These are phyloP conservation scores for Eimeria acervulina DNA, from an alignment of 169 alveolate species.

Conservation along the genomic window DNA sequence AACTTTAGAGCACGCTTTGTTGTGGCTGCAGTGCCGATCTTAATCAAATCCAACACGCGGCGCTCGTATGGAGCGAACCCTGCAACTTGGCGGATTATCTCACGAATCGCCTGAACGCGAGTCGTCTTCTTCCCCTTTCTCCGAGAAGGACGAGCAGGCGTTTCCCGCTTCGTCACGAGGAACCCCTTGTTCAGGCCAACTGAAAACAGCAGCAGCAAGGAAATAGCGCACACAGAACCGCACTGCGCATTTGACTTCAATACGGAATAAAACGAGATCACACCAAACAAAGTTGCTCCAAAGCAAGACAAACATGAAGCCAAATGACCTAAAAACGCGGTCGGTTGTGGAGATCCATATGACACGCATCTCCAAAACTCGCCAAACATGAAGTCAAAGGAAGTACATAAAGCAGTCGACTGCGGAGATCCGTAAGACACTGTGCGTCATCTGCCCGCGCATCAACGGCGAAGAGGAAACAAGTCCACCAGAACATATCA, in stretches of 20 bases:
- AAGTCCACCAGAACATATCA: neutral
- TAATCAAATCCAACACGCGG: conserved; percentile 98
- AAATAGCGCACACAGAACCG: neutral
- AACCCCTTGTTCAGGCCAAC: conserved; percentile 87
- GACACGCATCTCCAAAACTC: too few relatives aligned
- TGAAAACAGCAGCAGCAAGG: conserved; percentile 15
- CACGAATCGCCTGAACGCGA: conserved; percentile 78
- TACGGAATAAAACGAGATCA: neutral
- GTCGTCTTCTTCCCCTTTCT: conserved; percentile 78
- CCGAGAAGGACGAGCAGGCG: conserved; percentile 85
- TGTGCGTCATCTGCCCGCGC: neutral
- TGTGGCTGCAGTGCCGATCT: conserved; percentile 98
- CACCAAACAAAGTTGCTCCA: neutral
- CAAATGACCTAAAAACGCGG: too few relatives aligned
- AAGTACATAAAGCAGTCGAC: neutral
- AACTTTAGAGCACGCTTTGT: conserved; percentile 98
- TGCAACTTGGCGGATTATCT: conserved; percentile 90
- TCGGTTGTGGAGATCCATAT: too few relatives aligned
- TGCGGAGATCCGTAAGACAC: too few relatives aligned
- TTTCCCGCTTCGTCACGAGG: conserved; percentile 84
- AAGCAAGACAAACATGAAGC: neutral
- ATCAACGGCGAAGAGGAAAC: neutral
- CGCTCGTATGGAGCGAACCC: conserved; percentile 99
- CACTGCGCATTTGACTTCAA: neutral
- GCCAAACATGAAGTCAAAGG: too few relatives aligned